Base-by-base conservation (phyloP, 495 filamentous ascomycete species). In the Aspergillus steynii region DNA sequence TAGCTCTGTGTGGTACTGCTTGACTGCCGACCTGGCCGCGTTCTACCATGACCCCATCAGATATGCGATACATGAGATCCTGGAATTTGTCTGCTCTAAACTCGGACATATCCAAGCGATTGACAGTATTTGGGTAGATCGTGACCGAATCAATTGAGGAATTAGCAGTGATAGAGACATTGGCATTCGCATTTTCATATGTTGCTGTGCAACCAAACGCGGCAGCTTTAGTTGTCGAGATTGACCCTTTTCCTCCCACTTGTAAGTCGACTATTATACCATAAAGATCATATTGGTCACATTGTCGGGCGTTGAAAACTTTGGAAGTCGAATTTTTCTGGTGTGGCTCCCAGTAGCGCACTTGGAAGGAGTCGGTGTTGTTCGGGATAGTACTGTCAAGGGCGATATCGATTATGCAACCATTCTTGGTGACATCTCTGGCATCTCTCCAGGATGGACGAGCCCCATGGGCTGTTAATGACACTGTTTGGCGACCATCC, bases 271-370 rank as follows among this genome's bases (percentile, higher is more conserved):
- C 53, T 9, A 57, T 20, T 0, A 72, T 10, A 1, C 68, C 65
- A 6, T 68, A 47, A 1, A 68, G 15, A 0, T 55, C 53, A 25
- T 60, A 51, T 1, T 50, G 31, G 1, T 28, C 51, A 51, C 70
- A 72, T 4, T 48, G 56, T 5, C 45, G 64, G 15, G 15, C 27
- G n/a, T 58, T 53, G 20, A 68, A 64, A 5, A 52, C 61, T 0
- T 61, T 48, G 6, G 27, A n/a, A 27, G 34, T 28, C 6, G 15
- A 58, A 29, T 27, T 12, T 32, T 26, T 2, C 15, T 5, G 15
- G 32, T 5, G 8, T 9, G 70, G 68, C 55, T 70, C 67, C 70
- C 70, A 72, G 12, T 70, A 56, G 10, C 56, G 60, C 5, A 62
- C 15, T 53, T 70, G 65, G 25, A 49, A 55, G 0, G 20, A 7